Evolutionary conservation across 108 stramenopile genomes (phyloP).

Genomic region (Fistulifera pelliculosa): DNA sequence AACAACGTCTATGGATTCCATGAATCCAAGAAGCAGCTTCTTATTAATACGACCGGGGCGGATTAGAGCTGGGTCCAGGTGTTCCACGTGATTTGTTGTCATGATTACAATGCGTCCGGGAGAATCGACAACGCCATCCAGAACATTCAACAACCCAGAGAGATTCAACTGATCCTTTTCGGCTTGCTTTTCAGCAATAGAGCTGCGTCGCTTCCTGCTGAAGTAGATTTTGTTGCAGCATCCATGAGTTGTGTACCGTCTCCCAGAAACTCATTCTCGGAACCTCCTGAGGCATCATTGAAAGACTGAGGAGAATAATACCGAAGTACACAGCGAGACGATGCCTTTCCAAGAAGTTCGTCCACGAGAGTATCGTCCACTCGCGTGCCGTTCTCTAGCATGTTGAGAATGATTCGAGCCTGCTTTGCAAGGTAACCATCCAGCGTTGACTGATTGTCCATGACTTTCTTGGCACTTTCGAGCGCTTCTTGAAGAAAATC

Average conservation of each 20-base stretch:
- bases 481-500: slow-evolving; percentile 24
- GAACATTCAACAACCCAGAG: slow-evolving; percentile 60
- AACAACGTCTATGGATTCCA: slow-evolving; percentile 27
- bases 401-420: slow-evolving; percentile 17
- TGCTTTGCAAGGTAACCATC: slow-evolving; percentile 27
- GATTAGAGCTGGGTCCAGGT: slow-evolving; percentile 72
- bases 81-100: slow-evolving; percentile 77
- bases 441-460: slow-evolving; percentile 11
- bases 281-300: no score
- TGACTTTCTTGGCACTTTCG: slow-evolving; percentile 9
- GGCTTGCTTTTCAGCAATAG: no score
- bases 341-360: slow-evolving; percentile 20
- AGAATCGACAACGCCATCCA: slow-evolving; percentile 74
- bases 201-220: no score
- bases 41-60: slow-evolving; percentile 74
- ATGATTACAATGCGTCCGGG: slow-evolving; percentile 74
- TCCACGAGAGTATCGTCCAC: slow-evolving; percentile 28
- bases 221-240: no score
- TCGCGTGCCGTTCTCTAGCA: slow-evolving; percentile 24
- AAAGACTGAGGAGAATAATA: no score
- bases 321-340: background rate
- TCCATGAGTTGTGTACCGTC: no score
- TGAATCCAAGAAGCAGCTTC: slow-evolving; percentile 39
- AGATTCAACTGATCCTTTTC: no score
- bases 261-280: no score